Base-by-base conservation (phyloP, 768 basidiomycete genomes). In the Suillus sp. region DNA sequence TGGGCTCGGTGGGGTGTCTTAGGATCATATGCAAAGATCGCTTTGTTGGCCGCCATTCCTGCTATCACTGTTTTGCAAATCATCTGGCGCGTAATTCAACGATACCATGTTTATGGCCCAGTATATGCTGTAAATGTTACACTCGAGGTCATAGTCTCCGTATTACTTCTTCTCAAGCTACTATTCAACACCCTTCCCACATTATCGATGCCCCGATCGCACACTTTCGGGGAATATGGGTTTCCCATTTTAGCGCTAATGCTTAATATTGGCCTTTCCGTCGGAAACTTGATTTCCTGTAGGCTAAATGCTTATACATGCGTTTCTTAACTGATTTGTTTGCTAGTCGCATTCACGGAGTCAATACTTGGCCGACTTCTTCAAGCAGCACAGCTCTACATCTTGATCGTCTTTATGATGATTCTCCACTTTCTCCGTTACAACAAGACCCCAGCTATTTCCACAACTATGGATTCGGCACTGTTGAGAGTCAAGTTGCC, bases 341-440 rank as follows among this genome's bases (percentile, higher is more conserved):
- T 47, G 25, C 40, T 66, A 91, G 90, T 88, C 71, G 75, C 79
- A 60, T 91, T 92, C 69, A 84, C 90, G 3, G 91, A 92, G 74
- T 84, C 84, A 7, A 79, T 80, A 11, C 75, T 89, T 1, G 91
- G 91, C n/a, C 86, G 88, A 53, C 84, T 92, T 67, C 72, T 86
- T 58, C 83, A 86, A 67, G 87, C 86, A 16, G 73, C 86, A 38
- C 87, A 89, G 68, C 67, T 87, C 27, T 93, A 87, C 69, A 79
- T 86, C 48, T 74, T 88, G 50, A 78, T 89, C 62, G 72, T 90
- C n/a, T 84, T 82, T 69, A 74, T 81, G 64, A 82, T 89, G 64
- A 77, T 88, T 58, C 68, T 74, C 38, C 75, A 81, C n/a, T 78
- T 83, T 68, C 60, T 76, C 58, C 34, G 38, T 72, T 72, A 60